Conservation (phyloP, 441 rosid genomes). For the Syzygium malaccense region DNA sequence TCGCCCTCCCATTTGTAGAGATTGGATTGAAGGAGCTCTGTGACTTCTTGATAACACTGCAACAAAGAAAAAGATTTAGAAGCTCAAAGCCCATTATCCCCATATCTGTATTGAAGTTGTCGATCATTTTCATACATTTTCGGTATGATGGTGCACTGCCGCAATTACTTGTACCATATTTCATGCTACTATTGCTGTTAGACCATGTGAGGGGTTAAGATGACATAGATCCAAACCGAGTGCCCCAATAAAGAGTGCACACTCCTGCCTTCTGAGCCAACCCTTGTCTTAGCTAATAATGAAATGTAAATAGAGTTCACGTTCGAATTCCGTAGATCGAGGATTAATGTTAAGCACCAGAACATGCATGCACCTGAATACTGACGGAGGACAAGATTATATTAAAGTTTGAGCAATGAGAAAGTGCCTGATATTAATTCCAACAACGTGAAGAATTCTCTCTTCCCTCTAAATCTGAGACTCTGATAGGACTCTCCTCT, state of each 20-base stretch:
- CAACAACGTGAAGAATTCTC: neutral
- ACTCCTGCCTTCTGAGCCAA: neutral
- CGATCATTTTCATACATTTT: neutral
- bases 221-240: neutral
- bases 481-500: neutral
- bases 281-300: neutral
- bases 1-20: conserved; percentile 84
- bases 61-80: neutral
- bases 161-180: neutral
- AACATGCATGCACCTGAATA: neutral
- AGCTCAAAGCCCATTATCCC: neutral
- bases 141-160: neutral
- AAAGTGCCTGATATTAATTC: neutral
- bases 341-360: neutral
- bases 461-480: neutral
- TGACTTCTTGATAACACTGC: conserved; percentile 56
- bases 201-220: neutral
- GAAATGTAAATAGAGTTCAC: neutral
- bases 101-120: neutral
- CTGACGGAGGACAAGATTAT: neutral
- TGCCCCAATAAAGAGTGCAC: neutral
- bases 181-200: neutral
- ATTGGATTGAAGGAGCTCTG: conserved; percentile 35
- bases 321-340: neutral
- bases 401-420: neutral